Conservation (phyloP, 768 basidiomycete species). For the Cystobasidium tubakii region DNA sequence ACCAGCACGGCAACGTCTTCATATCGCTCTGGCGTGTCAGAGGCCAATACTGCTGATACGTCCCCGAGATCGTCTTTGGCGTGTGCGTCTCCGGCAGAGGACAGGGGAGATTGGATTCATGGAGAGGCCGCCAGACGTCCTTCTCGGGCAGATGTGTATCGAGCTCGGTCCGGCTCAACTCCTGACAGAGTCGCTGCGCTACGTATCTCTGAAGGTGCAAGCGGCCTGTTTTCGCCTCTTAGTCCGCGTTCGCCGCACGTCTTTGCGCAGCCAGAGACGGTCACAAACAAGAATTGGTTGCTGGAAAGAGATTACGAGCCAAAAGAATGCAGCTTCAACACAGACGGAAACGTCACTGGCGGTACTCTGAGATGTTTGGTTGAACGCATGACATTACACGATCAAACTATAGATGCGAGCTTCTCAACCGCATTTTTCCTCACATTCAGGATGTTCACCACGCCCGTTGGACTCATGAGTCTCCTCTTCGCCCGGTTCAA, state of each 20-base stretch:
- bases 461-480: constrained; percentile 68
- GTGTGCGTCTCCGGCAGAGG: constrained; percentile 24
- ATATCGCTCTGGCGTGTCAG: constrained; percentile 26
- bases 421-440: constrained; percentile 88
- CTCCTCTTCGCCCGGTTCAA: constrained; percentile 78
- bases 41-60: constrained; percentile 29
- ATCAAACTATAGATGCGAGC: constrained; percentile 75
- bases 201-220: not conserved
- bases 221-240: constrained; percentile 4
- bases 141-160: not conserved
- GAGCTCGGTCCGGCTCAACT: constrained; percentile 31
- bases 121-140: not conserved
- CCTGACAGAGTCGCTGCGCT: constrained; percentile 30
- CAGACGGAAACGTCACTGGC: constrained; percentile 81
- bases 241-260: constrained; percentile 11
- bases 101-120: constrained; percentile 17
- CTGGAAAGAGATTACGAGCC: constrained; percentile 61
- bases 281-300: constrained; percentile 31
- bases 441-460: constrained; percentile 86
- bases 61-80: constrained; percentile 31
- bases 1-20: constrained; percentile 32
- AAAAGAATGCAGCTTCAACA: constrained; percentile 82
- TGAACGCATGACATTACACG: constrained; percentile 96
- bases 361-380: constrained; percentile 82
- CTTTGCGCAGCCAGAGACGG: not conserved